These are phyloP conservation scores for Ormosia semicastrata DNA, from an alignment of 306 rosid species.

Conservation along the genomic window DNA sequence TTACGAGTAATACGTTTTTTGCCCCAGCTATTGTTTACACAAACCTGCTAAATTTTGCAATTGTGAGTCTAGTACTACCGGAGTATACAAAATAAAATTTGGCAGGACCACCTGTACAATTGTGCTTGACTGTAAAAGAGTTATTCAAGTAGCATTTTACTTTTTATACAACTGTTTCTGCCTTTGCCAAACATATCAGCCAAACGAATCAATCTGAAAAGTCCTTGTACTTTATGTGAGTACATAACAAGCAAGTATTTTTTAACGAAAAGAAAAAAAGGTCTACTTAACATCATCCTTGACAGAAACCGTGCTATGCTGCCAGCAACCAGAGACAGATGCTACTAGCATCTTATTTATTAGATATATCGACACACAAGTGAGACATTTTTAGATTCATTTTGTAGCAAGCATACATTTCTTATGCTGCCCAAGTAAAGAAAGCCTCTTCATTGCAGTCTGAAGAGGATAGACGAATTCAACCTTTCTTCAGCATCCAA, in stretches of 20 bases:
- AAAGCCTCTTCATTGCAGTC: background rate
- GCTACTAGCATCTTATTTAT: slow-evolving; percentile 26
- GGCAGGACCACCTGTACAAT: background rate
- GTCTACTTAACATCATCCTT: background rate
- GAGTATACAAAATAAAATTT: background rate
- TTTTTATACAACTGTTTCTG: background rate
- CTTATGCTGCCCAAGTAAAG: slow-evolving; percentile 13
- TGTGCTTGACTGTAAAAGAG: background rate
- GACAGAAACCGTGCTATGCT: slow-evolving; percentile 9
- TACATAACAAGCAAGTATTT: background rate
- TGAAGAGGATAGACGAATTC: background rate
- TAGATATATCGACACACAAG: background rate
- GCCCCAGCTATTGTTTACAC: background rate
- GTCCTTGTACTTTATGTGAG: background rate
- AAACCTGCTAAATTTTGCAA: background rate
- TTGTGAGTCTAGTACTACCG: background rate
- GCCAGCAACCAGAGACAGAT: background rate
- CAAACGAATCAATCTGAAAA: background rate
- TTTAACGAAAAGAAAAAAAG: no score
- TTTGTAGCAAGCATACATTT: slow-evolving; percentile 1
- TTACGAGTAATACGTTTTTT: no score
- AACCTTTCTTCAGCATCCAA: slow-evolving; percentile 59
- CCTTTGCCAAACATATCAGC: background rate
- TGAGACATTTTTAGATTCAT: slow-evolving; percentile 15
- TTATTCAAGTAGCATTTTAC: background rate